Evolutionary conservation across 2,329 filamentous ascomycete species (phyloP), one percentile per base, ranked within the genome.

Genomic region (Cladophialophora immunda): DNA sequence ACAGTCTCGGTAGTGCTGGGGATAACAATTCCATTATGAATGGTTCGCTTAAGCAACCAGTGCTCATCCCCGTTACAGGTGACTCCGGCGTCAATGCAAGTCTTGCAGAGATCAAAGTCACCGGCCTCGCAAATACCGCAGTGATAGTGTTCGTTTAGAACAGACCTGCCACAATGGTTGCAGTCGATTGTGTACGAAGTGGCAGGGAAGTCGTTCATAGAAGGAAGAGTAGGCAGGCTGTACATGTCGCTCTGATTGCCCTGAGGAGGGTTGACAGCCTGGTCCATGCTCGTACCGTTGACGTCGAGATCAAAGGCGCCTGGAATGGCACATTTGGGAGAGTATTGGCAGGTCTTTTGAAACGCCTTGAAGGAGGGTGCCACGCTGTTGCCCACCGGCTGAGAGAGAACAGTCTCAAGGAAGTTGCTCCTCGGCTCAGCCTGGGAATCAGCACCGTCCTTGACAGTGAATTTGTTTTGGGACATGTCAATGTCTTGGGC

Each of bases 41-140:
- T 87, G 70, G 88, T 89, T 66, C 95, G 90, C 87, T 97, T 97
- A 78, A 98, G 94, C 79, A 99, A 84, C 94, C 93, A 97, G 81
- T 99, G 95, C 70, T 88, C 86, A 32, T 90, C 86, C 65, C 89
- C 89, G 69, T 89, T 86, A 82, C 96, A 99, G 47, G 91, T 87
- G 65, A 91, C 84, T 70, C 94, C 94, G 50, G 84, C 82, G 58
- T 89, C 86, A 56, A 97, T 88, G 75, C 95, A 99, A 5, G 83
- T 79, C 70, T 89, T 86, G 84, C 96, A 99, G 32, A 99, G 87
- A 76, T 99, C 95, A 75, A 94, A 99, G 78, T 99, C 95, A 47
- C 94, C 95, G 65, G 91, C 88, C 71, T 98, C 93, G 77, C 95
- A 99, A 65, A 91, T 92, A 71, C 92, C 92, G 84, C 96, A 99